Base-by-base conservation (phyloP, 352 stramenopile species). In the Pythium apleroticum region DNA sequence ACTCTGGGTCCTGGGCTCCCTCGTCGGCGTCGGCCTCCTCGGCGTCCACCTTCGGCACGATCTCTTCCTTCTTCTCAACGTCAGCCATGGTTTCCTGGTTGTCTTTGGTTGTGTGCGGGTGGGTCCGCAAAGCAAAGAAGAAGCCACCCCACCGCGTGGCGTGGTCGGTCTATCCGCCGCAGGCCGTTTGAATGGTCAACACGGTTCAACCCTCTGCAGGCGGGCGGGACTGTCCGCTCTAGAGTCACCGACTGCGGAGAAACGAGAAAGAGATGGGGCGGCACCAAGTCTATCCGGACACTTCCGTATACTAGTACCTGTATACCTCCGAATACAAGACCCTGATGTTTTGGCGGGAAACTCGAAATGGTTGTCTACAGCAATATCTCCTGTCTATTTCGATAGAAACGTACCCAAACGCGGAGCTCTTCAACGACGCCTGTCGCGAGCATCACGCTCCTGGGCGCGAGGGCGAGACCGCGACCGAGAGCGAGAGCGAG, bases 11-110 rank as follows among this genome's bases (percentile, higher is more conserved):
- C 72, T 90, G 82, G 57, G 37, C 67, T 68, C 80, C 79, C 24
- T 74, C 71, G 12, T 71, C 43, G 19, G 43, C 63, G 19, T 74
- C 63, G 15, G 63, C 57, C 41, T 83, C 74, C 60, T 88, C 80
- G 35, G 66, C 72, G 22, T 77, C 69, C 30, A 80, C 73, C 74
- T 89, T 89, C 27, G 81, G 78, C 64, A 74, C 68, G 52, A 78
- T 79, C 72, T 88, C 81, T 49, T 90, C 80, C 69, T 89, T 88
- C 71, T 83, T 87, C 74, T 91, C 82, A 5, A 66, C 66, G 60
- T 73, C 66, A 20, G 66, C 66, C 66, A 73, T 73, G 35, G 27
- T 70, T 49, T 64, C 46, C 49, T 28, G 15, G 58, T 52, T 37
- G 30, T 63, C 22, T 70, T 39, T 57, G 33, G 24, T 52, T 58